Evolutionary conservation across 352 stramenopile genomes (phyloP).

Genomic region (Globisporangium alternatum): DNA sequence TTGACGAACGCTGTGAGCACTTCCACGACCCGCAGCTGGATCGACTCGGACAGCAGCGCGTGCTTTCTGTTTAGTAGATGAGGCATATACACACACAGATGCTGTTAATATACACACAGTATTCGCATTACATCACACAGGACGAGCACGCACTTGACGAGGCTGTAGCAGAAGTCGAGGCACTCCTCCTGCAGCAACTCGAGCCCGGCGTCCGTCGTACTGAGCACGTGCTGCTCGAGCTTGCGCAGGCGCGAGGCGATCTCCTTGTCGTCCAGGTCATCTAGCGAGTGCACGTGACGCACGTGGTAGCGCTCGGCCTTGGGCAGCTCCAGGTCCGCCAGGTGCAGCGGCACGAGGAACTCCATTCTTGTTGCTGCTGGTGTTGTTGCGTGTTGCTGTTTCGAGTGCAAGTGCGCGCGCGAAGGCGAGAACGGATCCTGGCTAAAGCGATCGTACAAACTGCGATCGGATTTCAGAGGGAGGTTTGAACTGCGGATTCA

Average conservation of each 20-base stretch:
- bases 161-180: conserved; percentile 71
- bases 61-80: conserved; percentile 33
- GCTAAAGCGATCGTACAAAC: conserved; percentile 8
- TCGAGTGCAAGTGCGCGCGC: conserved; percentile 9
- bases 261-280: conserved; percentile 46
- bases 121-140: background rate
- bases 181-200: conserved; percentile 56
- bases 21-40: conserved; percentile 64
- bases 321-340: conserved; percentile 70
- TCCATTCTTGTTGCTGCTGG: conserved; percentile 29
- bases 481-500: background rate
- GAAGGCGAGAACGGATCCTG: conserved; percentile 3
- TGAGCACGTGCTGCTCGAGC: conserved; percentile 56
- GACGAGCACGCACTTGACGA: conserved; percentile 53
- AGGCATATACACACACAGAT: background rate
- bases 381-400: background rate
- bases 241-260: conserved; percentile 38
- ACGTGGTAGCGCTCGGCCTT: conserved; percentile 70
- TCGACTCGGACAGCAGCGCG: conserved; percentile 36
- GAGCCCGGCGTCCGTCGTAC: conserved; percentile 46
- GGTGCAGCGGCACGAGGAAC: conserved; percentile 78
- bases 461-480: background rate
- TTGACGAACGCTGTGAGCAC: conserved; percentile 59
- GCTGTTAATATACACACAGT: conserved; percentile 2
- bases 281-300: conserved; percentile 52